Percentiles rank a stretch among this genome's conserved stretches.
phyloP scores from a whole-genome alignment of 495 filamentous ascomycete species.

The Astrothelium subdiscretum region DNA sequence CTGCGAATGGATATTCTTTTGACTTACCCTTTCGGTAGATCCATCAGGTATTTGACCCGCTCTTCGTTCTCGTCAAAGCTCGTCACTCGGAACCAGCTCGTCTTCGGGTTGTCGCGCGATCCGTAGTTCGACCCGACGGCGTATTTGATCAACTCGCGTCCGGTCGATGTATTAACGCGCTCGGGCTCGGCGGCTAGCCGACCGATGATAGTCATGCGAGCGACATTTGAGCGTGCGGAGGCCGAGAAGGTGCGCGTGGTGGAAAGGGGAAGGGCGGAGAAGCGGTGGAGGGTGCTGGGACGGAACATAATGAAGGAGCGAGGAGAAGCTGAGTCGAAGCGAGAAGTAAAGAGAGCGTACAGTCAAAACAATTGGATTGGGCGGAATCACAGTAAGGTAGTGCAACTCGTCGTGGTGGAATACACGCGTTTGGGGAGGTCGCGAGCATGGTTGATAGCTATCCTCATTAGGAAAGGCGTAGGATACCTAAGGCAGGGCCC shows the following conservation, averaged over 20 bases:
- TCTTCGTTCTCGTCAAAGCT: slow-evolving; percentile 44
- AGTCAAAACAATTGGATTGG: too few relatives aligned
- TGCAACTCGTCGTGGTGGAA: neutral
- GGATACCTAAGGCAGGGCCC: neutral
- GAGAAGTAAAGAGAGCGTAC: too few relatives aligned
- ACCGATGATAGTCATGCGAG: slow-evolving; percentile 60
- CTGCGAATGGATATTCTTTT: too few relatives aligned
- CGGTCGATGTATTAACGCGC: slow-evolving; percentile 48
- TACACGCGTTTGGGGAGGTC: neutral
- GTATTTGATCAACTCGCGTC: slow-evolving; percentile 56
- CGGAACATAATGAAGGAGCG: neutral
- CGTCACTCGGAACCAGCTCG: slow-evolving; percentile 64
- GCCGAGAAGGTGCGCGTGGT: slow-evolving; percentile 43
- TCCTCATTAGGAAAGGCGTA: neutral
- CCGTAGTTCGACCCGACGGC: slow-evolving; percentile 48
- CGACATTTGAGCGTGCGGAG: slow-evolving; percentile 34
- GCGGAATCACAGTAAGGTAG: too few relatives aligned
- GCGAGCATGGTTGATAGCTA: neutral
- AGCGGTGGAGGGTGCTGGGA: neutral
- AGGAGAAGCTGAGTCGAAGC: neutral
- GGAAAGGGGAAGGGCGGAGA: neutral
- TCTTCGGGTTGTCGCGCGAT: slow-evolving; percentile 46
- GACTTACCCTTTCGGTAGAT: slow-evolving; percentile 66
- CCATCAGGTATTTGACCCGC: slow-evolving; percentile 47
- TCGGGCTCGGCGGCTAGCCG: slow-evolving; percentile 62